These are phyloP conservation scores for Isatis tinctoria DNA, from an alignment of 345 rosid species.

Conservation along the genomic window DNA sequence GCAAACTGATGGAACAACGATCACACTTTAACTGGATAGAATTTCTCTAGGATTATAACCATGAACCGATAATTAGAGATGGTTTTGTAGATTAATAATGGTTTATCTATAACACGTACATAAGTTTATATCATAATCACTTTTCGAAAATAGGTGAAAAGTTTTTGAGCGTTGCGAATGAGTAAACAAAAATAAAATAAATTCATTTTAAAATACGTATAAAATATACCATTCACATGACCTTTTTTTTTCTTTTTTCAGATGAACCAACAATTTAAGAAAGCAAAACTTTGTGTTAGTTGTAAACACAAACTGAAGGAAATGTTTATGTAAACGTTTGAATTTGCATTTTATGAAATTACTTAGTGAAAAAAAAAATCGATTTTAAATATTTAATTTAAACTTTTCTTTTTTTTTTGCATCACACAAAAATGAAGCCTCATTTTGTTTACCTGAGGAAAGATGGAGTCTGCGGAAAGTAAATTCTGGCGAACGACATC, in stretches of 20 bases:
- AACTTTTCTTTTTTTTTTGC: background rate
- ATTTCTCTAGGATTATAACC: background rate
- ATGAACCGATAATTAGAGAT: background rate
- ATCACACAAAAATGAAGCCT: background rate
- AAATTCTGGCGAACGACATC: conserved; percentile 9
- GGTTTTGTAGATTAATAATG: background rate
- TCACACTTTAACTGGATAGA: background rate
- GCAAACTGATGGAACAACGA: background rate
- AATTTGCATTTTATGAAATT: background rate
- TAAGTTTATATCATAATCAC: background rate
- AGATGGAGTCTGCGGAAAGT: background rate
- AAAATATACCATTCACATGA: background rate
- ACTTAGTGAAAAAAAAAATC: background rate
- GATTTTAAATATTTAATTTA: background rate
- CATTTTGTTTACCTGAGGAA: conserved; percentile 19
- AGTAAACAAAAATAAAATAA: background rate
- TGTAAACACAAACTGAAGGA: background rate
- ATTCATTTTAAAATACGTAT: background rate
- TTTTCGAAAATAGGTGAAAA: background rate
- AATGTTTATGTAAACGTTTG: background rate
- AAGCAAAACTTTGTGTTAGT: background rate
- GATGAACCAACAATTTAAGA: background rate
- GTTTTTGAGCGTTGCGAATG: background rate
- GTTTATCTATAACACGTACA: background rate
- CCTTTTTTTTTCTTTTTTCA: background rate